A percentile compares a stretch with the other conserved stretches of the same genome.
Conservation (phyloP, 352 stramenopile genomes). For the Peronospora belbahrii region DNA sequence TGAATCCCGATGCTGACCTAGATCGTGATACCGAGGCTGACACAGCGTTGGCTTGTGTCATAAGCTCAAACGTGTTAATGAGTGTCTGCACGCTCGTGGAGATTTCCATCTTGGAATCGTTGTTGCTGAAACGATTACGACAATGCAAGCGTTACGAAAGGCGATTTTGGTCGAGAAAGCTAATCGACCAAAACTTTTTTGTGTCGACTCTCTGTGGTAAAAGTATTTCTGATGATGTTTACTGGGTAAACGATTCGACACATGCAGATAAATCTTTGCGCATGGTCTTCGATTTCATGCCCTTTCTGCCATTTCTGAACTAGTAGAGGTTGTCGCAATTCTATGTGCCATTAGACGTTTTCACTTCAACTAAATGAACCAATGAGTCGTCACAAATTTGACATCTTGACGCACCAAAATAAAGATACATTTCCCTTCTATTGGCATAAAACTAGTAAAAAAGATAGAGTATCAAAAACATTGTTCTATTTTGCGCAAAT, state of each 20-base stretch:
- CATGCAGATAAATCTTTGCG: no score
- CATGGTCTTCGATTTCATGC: constrained; percentile 1
- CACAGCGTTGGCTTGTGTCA: constrained; percentile 12
- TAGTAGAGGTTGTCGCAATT: constrained; percentile 1
- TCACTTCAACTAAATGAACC: constrained; percentile 9
- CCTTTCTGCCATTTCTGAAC: background rate
- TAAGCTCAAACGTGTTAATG: constrained; percentile 31
- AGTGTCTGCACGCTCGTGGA: constrained; percentile 22
- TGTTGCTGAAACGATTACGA: constrained; percentile 7
- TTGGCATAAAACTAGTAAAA: background rate
- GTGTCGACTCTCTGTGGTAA: constrained; percentile 2
- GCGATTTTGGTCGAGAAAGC: background rate
- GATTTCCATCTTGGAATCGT: constrained; percentile 10
- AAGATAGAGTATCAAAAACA: background rate
- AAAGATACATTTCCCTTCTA: constrained; percentile 4
- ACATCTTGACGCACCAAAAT: background rate
- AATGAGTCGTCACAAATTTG: constrained; percentile 4
- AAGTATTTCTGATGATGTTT: constrained; percentile 19
- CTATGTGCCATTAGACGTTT: constrained; percentile 3
- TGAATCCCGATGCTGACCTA: constrained; percentile 3
- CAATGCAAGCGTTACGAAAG: constrained; percentile 6
- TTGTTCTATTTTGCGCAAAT: background rate
- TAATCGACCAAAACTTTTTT: constrained; percentile 5
- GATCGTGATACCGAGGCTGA: constrained; percentile 1
- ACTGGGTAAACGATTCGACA: constrained; percentile 1